Base-by-base conservation (phyloP, 2,329 filamentous ascomycete species). In the Knufia fluminis region DNA sequence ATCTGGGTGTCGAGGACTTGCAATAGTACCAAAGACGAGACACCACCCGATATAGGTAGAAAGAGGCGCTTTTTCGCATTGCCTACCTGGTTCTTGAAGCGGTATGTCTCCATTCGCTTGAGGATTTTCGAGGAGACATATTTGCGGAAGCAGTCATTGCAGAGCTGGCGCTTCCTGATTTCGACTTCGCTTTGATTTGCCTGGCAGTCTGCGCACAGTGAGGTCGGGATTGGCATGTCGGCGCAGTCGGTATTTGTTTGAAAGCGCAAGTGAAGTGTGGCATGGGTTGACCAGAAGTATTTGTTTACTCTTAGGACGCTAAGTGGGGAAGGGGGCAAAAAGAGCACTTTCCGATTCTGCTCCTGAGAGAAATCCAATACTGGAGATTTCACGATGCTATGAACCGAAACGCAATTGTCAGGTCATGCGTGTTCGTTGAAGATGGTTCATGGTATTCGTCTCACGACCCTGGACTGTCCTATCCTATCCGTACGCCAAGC, bases 111-210 rank as follows among this genome's bases (percentile, higher is more conserved):
- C 71, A 85, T 78, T 42, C 89, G 85, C 66, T 91, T 91, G 58
- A 87, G 77, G 53, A 82, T 76, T 67, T 97, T 97, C 57, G 79
- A 82, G 52, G 78, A 73, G 49, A 94, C 75, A 70, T 89, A 96
- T 60, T 78, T 77, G 51, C 76, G 71, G 68, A 91, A 96, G 69
- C 92, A 97, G 54, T 75, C 68, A 49, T 69, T 69, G 72, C 82
- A 85, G 14, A 83, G 71, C 23, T 72, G 72, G 58, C 82, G 77
- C 16, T 69, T 68, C 51, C 82, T 76, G 51, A 82, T 74, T 10
- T 72, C 70, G 43, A 82, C 68, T 6, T 69, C 67, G 3, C 76
- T 69, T 23, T 73, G 67, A 23, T 66, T 65, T 36, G 70, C 65
- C 40, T 71, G 72, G 63, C 81, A 85, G 55, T 80, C 74, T 56